Percentiles rank a stretch among this genome's conserved stretches.
Conservation (phyloP, 2,329 filamentous ascomycete species). For the Nigrospora sphaerica region DNA sequence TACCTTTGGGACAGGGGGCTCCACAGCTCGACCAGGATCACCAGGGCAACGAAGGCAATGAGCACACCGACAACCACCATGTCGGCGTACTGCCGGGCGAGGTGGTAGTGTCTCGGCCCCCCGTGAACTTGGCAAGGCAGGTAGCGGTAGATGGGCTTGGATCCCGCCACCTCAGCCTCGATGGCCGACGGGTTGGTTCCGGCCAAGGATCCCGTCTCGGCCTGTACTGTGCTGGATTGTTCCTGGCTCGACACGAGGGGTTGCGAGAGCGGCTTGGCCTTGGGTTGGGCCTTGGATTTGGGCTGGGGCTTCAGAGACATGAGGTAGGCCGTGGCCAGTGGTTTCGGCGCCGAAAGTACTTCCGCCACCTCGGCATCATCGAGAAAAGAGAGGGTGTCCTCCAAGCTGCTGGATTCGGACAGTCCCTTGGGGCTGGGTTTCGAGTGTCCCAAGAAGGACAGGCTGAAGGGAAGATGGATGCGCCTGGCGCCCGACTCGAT, state of each 20-base stretch:
- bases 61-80: conserved; percentile 15
- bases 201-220: conserved; percentile 15
- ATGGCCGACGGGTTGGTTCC: conserved; percentile 17
- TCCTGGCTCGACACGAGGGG: conserved; percentile 10
- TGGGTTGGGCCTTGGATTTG: background rate
- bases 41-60: conserved; percentile 8
- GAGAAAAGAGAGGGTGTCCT: background rate
- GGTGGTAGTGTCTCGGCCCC: conserved; percentile 14
- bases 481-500: background rate
- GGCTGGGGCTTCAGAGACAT: background rate
- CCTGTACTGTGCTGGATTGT: conserved; percentile 16
- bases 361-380: background rate
- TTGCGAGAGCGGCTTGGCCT: conserved; percentile 1
- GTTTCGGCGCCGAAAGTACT: background rate
- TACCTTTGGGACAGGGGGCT: conserved; percentile 14
- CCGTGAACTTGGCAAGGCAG: conserved; percentile 15
- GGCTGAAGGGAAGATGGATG: background rate
- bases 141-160: conserved; percentile 15
- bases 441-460: background rate
- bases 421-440: background rate
- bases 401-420: background rate
- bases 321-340: background rate
- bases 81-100: conserved; percentile 17
- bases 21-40: conserved; percentile 16
- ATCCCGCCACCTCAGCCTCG: conserved; percentile 19